phyloP scores from a whole-genome alignment of 305 asterid species.

The Fraxinus nigra region DNA sequence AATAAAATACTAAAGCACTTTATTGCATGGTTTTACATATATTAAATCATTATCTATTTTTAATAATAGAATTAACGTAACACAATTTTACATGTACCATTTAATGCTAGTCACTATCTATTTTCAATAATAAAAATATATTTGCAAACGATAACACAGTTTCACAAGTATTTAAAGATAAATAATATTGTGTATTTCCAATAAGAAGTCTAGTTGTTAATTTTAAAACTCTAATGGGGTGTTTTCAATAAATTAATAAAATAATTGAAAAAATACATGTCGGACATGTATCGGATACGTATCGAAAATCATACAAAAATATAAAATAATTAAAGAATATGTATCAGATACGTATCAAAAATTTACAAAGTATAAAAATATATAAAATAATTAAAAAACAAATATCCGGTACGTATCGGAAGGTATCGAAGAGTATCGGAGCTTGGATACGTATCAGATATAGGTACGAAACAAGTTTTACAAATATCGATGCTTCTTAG shows the following conservation, averaged over 20 bases:
- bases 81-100: not conserved
- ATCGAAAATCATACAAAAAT: not conserved
- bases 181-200: not conserved
- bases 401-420: not conserved
- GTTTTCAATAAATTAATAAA: not conserved
- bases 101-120: not conserved
- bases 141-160: not conserved
- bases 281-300: not conserved
- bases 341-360: not conserved
- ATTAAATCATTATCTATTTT: not conserved
- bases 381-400: no score
- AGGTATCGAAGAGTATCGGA: not conserved
- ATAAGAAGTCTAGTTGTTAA: not conserved
- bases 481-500: not conserved
- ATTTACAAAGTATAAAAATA: no score
- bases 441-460: not conserved
- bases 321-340: not conserved
- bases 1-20: not conserved
- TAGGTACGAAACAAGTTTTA: not conserved
- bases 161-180: not conserved
- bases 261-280: not conserved
- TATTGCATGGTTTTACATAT: not conserved
- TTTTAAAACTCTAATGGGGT: not conserved
- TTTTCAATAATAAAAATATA: not conserved
- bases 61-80: not conserved